Base-by-base conservation (phyloP, 2,329 filamentous ascomycete species). In the Orbilia oligospora region DNA sequence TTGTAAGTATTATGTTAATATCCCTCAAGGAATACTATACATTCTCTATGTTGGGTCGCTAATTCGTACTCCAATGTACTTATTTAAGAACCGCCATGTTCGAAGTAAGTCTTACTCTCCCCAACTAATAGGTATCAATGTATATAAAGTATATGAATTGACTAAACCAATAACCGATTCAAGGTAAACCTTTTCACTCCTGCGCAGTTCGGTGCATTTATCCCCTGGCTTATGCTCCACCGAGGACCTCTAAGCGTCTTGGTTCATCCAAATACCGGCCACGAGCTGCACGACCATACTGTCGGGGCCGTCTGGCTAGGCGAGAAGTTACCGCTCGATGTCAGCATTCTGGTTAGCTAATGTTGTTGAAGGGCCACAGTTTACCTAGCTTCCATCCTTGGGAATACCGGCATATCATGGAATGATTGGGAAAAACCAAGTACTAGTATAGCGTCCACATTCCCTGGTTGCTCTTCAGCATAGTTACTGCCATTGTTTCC, bases 171-270 rank as follows among this genome's bases (percentile, higher is more conserved):
- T 3, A 30, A 1, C 36, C 3, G 3, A 20, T 22, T n/a, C n/a
- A 53, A 79, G 70, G 27, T 97, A 55, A 97, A 97, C 81, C 55
- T 97, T 20, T 93, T 95, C 84, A 93, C 91, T 0, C 94, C 94
- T 0, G 90, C 90, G 2, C 92, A 97, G 84, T 97, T 97, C 82
- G 94, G 94, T 0, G 94, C 94, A 0, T 97, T 97, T 82, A 86
- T 97, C 46, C 88, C 93, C 0, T 97, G 94, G 94, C 86, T 97
- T 33, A 88, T 93, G 33, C 89, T 97, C 72, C 91, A 94, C 84
- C 88, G 94, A 4, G 94, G 94, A 0, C 92, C 93, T 1, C 84
- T 97, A 77, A 94, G 91, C 58, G 93, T 87, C 3, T 86, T 97
- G 20, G 84, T 97, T 0, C 94, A 97, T 84, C 93, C 94, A 0